These are phyloP conservation scores for Carex scoparia DNA, from an alignment of 176 grass and related monocot species.

Conservation along the genomic window DNA sequence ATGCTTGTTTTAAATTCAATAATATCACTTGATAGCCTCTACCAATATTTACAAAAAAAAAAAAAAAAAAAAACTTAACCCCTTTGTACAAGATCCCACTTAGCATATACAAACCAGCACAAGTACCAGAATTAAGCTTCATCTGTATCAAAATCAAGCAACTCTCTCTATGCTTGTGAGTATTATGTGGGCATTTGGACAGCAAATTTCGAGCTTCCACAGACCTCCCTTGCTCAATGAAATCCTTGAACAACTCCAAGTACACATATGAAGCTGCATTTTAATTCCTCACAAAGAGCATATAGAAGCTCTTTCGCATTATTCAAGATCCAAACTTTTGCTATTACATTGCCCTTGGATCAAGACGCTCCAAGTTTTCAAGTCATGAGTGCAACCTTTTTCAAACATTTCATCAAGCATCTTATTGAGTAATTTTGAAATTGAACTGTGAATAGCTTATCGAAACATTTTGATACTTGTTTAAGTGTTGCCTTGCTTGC, in stretches of 20 bases:
- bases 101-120: background rate
- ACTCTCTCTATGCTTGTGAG: slow-evolving; percentile 32
- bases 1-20: too few species aligned
- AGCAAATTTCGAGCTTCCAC: slow-evolving; percentile 63
- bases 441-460: too few species aligned
- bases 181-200: slow-evolving; percentile 54
- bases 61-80: background rate
- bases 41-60: too few species aligned
- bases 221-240: slow-evolving; percentile 57
- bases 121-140: background rate
- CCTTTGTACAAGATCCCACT: background rate
- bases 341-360: slow-evolving; percentile 62
- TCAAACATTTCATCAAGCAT: slow-evolving; percentile 60
- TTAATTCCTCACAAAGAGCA: slow-evolving; percentile 34
- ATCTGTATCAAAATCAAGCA: slow-evolving; percentile 42
- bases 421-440: too few species aligned
- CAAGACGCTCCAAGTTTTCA: slow-evolving; percentile 79
- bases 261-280: slow-evolving; percentile 28
- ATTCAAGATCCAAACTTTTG: slow-evolving; percentile 54
- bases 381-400: slow-evolving; percentile 34
- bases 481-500: too few species aligned
- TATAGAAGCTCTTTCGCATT: slow-evolving; percentile 61
- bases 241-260: slow-evolving; percentile 46
- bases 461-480: too few species aligned
- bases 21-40: too few species aligned